Evolutionary conservation across 2,329 filamentous ascomycete species (phyloP).

Genomic region (Paecilomyces dactylethromorphus): DNA sequence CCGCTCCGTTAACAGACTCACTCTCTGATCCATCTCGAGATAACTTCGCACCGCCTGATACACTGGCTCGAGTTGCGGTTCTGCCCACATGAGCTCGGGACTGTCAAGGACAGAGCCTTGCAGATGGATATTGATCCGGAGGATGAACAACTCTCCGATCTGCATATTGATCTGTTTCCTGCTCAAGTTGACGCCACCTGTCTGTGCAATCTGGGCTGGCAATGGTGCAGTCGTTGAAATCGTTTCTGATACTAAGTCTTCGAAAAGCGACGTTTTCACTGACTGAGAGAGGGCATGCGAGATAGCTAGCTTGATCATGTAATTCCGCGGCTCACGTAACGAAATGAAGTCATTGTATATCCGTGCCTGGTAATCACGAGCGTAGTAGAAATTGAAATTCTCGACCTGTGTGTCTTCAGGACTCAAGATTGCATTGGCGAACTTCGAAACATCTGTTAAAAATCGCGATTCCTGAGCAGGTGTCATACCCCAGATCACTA

Average conservation of each 20-base stretch:
- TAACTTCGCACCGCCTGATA: constrained; percentile 95
- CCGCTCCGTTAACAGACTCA: constrained; percentile 79
- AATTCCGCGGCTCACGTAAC: constrained; percentile 84
- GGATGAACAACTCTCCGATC: constrained; percentile 95
- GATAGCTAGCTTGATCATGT: constrained; percentile 97
- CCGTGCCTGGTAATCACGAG: constrained; percentile 89
- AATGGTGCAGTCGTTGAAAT: constrained; percentile 91
- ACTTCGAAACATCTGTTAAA: constrained; percentile 87
- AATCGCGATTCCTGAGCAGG: constrained; percentile 83
- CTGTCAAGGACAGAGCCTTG: constrained; percentile 96
- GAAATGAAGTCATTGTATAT: constrained; percentile 99
- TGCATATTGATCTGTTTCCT: constrained; percentile 97
- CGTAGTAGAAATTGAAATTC: constrained; percentile 99
- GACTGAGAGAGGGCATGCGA: constrained; percentile 92
- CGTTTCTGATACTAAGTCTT: constrained; percentile 88
- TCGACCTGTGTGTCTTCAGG: constrained; percentile 90
- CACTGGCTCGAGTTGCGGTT: constrained; percentile 91
- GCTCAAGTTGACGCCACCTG: constrained; percentile 83
- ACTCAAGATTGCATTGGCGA: constrained; percentile 82
- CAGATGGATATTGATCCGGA: constrained; percentile 95
- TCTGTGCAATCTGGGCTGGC: constrained; percentile 83
- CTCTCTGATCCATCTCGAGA: constrained; percentile 95
- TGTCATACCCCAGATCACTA: constrained; percentile 98
- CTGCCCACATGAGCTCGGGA: constrained; percentile 96
- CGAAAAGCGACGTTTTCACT: constrained; percentile 95